Base-by-base conservation (phyloP, 2,329 filamentous ascomycete species). In the Ascochyta lentis region DNA sequence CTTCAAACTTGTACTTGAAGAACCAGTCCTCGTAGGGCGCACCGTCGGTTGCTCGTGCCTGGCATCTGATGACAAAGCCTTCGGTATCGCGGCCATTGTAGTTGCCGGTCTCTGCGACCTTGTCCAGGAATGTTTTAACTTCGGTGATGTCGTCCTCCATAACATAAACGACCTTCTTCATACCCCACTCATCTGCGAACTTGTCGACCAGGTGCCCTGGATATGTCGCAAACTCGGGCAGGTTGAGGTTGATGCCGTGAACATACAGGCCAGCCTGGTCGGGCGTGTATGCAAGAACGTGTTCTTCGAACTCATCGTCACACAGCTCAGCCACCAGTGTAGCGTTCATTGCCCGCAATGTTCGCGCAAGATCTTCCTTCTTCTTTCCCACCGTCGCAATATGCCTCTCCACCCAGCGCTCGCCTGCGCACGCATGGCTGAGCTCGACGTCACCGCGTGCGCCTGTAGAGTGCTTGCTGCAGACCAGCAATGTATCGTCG, bases 1-100 rank as follows among this genome's bases (percentile, higher is more conserved):
- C 95, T 71, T 99, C 95, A 58, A 99, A 99, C 79, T 99, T 99
- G 85, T 93, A 99, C 78, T 99, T 99, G 87, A 99, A 99, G 78
- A 99, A 99, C 95, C 95, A 99, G 74, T 99, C 93, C n/a, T 85
- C 79, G 73, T 88, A 95, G 0, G 85, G 83, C 2, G 74, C 75
- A 13, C 74, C 72, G 1, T 76, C 78, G 0, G 80, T 79, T 26
- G 86, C 76, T 71, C 81, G 80, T 81, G 87, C 79, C 86, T 91
- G 83, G 59, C 95, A 98, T 52, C 95, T 89, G 65, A 99, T 89
- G 54, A 99, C 95, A 67, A 99, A 99, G 4, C 95, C 95, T 77
- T 99, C 95, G 0, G 96, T 94, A 65, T 98, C 94, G 49, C 93
- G 89, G 9, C 93, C 94, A 60, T 90, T 88, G 77, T 96, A 94